phyloP scores from a whole-genome alignment of 306 rosid species.

The Luffa acutangula region DNA sequence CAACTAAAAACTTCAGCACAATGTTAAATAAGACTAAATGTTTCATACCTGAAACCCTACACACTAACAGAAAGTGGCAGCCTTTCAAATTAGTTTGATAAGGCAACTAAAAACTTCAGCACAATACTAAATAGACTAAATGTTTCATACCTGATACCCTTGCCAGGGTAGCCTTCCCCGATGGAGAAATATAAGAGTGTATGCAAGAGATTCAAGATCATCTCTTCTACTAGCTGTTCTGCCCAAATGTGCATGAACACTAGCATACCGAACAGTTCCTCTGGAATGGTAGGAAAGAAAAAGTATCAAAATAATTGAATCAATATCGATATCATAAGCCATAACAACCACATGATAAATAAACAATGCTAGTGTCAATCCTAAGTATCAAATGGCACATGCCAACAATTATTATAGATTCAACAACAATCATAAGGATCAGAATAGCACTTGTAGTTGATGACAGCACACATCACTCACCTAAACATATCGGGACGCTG shows the following conservation, averaged over 20 bases:
- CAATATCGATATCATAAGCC: not conserved
- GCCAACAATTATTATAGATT: not conserved
- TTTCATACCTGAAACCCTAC: too few relatives aligned
- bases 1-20: not conserved
- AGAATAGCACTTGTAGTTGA: not conserved
- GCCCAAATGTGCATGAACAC: constrained; percentile 95
- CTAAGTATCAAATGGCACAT: not conserved
- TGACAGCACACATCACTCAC: constrained; percentile 19
- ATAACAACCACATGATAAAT: not conserved
- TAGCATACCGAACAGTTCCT: constrained; percentile 94
- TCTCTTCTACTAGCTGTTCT: constrained; percentile 97
- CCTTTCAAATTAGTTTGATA: not conserved
- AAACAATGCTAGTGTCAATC: not conserved
- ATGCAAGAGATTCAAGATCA: constrained; percentile 93
- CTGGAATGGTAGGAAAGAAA: constrained; percentile 22
- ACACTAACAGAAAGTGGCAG: constrained; percentile 28
- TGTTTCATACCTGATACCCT: constrained; percentile 64
- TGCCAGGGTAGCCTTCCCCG: constrained; percentile 93
- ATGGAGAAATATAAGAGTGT: constrained; percentile 81
- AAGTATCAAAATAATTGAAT: not conserved
- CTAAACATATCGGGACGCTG: constrained; percentile 98
- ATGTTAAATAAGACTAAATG: not conserved
- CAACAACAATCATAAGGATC: not conserved
- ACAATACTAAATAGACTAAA: constrained; percentile 3
- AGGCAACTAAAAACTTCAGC: not conserved